These are phyloP conservation scores for Diplocarpon rosae DNA, from an alignment of 2,329 filamentous ascomycete genomes.

Conservation along the genomic window DNA sequence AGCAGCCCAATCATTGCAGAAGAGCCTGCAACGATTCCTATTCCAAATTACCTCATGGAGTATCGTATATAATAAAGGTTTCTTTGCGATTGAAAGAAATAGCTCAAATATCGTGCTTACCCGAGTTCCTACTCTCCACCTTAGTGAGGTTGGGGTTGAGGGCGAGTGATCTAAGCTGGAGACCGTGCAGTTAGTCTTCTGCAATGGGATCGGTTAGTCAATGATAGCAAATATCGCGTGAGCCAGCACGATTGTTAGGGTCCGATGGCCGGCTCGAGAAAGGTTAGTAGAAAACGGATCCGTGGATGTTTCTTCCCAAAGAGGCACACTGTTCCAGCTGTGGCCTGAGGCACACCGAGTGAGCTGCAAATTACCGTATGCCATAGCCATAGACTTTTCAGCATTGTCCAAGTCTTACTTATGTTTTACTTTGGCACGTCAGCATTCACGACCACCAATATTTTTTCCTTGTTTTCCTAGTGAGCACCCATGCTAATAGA, in stretches of 20 bases:
- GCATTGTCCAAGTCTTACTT: too few relatives aligned
- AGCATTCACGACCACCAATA: too few relatives aligned
- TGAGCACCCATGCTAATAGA: too few relatives aligned
- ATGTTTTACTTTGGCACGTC: too few relatives aligned
- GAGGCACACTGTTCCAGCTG: background rate
- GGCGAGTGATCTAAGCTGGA: background rate
- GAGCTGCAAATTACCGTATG: too few relatives aligned
- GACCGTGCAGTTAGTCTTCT: background rate
- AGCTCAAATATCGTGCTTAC: background rate
- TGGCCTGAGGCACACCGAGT: constrained; percentile 2
- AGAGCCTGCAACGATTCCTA: background rate
- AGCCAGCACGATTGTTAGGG: background rate
- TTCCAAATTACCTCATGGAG: background rate
- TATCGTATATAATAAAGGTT: background rate
- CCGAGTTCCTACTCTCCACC: constrained; percentile 4
- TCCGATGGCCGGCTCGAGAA: too few relatives aligned
- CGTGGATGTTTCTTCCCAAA: background rate
- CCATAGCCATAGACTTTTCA: too few relatives aligned
- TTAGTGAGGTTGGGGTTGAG: background rate
- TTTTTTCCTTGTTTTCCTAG: too few relatives aligned
- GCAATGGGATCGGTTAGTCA: constrained; percentile 5
- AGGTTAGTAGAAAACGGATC: background rate
- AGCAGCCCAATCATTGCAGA: constrained; percentile 5
- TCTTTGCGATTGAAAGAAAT: background rate
- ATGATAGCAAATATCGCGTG: constrained; percentile 2